Evolutionary conservation across 208 protist species (phyloP).

Genomic region (Zelonia costaricensis): DNA sequence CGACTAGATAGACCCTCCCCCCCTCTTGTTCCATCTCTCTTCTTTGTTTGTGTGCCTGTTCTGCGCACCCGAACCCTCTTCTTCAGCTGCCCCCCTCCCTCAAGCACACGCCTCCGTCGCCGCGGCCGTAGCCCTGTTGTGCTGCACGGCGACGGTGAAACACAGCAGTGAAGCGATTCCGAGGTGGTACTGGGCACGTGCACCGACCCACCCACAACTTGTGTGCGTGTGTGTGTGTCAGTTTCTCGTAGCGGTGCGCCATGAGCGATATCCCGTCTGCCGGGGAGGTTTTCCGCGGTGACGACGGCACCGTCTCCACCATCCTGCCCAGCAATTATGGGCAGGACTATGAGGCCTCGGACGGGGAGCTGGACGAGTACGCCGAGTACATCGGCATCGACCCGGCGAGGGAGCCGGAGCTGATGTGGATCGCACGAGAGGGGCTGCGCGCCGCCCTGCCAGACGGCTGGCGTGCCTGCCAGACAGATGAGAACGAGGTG

Average conservation of each 20-base stretch:
- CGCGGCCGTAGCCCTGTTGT: too few relatives aligned
- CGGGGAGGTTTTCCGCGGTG: conserved; percentile 69
- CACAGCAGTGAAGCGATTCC: too few relatives aligned
- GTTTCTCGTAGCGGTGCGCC: neutral
- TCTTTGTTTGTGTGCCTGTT: too few relatives aligned
- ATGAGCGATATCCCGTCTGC: conserved; percentile 57
- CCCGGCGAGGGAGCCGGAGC: conserved; percentile 59
- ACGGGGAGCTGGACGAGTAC: conserved; percentile 92
- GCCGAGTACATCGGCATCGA: conserved; percentile 95
- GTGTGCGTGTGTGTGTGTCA: too few relatives aligned
- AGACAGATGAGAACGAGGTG: conserved; percentile 86
- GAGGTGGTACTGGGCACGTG: too few relatives aligned
- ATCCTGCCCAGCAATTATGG: conserved; percentile 91
- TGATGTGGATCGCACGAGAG: conserved; percentile 92
- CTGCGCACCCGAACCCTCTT: too few relatives aligned
- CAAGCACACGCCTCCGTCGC: too few relatives aligned
- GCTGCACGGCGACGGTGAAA: too few relatives aligned
- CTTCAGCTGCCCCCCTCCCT: too few relatives aligned
- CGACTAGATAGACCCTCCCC: too few relatives aligned
- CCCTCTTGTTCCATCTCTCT: too few relatives aligned
- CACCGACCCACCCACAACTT: too few relatives aligned
- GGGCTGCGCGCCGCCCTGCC: conserved; percentile 93
- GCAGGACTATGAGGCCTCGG: conserved; percentile 83
- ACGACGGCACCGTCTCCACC: conserved; percentile 84
- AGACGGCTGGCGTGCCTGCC: conserved; percentile 90